A percentile compares a stretch with the other conserved stretches of the same genome.
These are phyloP conservation scores for Coemansia sp. DNA, from an alignment of 192 early-diverging fungal species.

Conservation along the genomic window DNA sequence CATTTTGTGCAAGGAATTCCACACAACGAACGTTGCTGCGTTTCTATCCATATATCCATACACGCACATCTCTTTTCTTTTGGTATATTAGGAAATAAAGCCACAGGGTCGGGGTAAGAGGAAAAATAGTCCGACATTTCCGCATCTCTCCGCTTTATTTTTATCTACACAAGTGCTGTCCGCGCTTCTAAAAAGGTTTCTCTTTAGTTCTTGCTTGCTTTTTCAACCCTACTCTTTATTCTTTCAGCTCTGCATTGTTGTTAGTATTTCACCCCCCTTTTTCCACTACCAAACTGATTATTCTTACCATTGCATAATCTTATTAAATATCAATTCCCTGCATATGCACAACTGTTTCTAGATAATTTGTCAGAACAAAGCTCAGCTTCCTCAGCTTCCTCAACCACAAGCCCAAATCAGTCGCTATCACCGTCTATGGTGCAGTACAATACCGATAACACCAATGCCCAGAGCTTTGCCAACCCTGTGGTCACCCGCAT, in stretches of 20 bases:
- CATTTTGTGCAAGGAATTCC: neutral
- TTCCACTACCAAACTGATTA: too few relatives aligned
- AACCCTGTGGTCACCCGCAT: constrained; percentile 18
- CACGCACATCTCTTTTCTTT: neutral
- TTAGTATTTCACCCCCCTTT: neutral
- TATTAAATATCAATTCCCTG: neutral
- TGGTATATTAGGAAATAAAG: neutral
- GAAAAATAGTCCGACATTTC: neutral
- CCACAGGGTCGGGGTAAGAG: neutral
- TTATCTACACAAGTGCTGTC: neutral
- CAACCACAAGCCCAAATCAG: too few relatives aligned
- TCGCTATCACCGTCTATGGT: neutral
- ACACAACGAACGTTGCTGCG: too few relatives aligned
- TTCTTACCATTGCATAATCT: neutral
- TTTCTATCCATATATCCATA: too few relatives aligned
- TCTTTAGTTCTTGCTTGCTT: neutral
- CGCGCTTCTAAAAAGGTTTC: too few relatives aligned
- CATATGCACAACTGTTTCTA: neutral
- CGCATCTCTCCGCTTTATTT: neutral
- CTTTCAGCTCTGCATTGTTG: neutral
- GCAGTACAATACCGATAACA: neutral
- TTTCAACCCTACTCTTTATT: neutral
- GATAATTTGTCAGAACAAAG: neutral
- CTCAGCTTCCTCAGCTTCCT: neutral
- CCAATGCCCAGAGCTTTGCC: constrained; percentile 2